Base-by-base conservation (phyloP, 768 basidiomycete genomes). In the Lanmaoa rubissima region DNA sequence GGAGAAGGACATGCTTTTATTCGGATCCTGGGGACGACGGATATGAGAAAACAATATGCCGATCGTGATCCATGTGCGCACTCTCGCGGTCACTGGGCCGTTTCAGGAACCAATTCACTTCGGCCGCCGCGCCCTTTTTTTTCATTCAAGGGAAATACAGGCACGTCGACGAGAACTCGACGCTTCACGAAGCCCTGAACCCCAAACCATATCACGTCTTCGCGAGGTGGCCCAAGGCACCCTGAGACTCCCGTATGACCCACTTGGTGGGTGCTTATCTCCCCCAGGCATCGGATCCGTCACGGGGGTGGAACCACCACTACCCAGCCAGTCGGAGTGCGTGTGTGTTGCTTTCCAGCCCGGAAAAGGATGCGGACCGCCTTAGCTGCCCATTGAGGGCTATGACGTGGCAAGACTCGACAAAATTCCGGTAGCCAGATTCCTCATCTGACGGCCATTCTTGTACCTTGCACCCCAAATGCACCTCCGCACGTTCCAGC, bases 21-120 rank as follows among this genome's bases (percentile, higher is more conserved):
- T 54, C 7, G 54, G 55, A 45, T 54, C 45, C 51, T 40, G 45
- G 32, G 44, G 24, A 19, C 21, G 54, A 51, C 45, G 54, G 60
- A 58, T 59, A 67, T 64, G 67, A 64, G 67, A 57, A 69, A 64
- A 59, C 24, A 48, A 51, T 54, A 38, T 60, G 53, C 54, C 49
- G 58, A 58, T 59, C 63, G 46, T 55, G 57, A 60, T 55, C 60
- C 62, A 62, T 64, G 59, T 35, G 57, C 53, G 41, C 36, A 54
- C 47, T 48, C 48, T 60, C 45, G 56, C 50, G 65, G 68, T 59
- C 57, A 61, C 44, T 61, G 57, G 57, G 46, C 55, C 44, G 45
- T 51, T 24, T 49, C 65, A 67, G 68, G 70, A 61, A 68, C 70
- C 52, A 55, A 35, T 17, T 14, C 38, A 51, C 65, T 65, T 60